Base-by-base conservation (phyloP, 73 alveolate genomes). In the Stentor roeselii region DNA sequence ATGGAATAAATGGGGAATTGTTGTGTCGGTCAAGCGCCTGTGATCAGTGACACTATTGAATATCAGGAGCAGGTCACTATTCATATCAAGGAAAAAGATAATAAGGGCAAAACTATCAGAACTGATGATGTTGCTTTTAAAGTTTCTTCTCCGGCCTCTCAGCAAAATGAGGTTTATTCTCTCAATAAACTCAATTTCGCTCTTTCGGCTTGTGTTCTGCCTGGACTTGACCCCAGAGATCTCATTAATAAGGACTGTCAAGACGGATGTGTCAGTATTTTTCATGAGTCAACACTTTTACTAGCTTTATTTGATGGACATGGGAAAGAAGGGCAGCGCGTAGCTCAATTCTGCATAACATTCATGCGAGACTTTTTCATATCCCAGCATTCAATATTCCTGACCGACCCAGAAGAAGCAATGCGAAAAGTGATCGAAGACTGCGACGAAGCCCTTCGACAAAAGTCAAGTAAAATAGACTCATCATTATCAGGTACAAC, bases 191-290 rank as follows among this genome's bases (percentile, higher is more conserved):
- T 21, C 2, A 30, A 30, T 27, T 67, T 67, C 34, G n/a, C 14
- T 14, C 14, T 76, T 14, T 76, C 84, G 39, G 67, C 82, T 14
- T 76, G 84, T 76, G 84, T 76, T 35, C 34, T 76, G 14, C 84
- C 84, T 21, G 84, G 84, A 37, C 36, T 76, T n/a, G 84, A 76
- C 2, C 84, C 84, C 36, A 34, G 84, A 41, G 84, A 36, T n/a
- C 6, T 76, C 82, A 37, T 76, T 14, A 30, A 37, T n/a, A 37
- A 37, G n/a, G 84, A 76, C 32, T 76, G 84, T 35, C 74, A 76
- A 41, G 84, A 76, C 39, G 59, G n/a, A 21, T n/a, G 32, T 37
- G 32, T 76, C 39, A 27, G 11, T 2, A 67, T 34, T 21, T 15
- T 14, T 11, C 21, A 67, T 21, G 80, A 67, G 34, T 67, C 80